These are phyloP conservation scores for Macadamia tetraphylla DNA, from an alignment of 164 flowering plant genomes.

Conservation along the genomic window DNA sequence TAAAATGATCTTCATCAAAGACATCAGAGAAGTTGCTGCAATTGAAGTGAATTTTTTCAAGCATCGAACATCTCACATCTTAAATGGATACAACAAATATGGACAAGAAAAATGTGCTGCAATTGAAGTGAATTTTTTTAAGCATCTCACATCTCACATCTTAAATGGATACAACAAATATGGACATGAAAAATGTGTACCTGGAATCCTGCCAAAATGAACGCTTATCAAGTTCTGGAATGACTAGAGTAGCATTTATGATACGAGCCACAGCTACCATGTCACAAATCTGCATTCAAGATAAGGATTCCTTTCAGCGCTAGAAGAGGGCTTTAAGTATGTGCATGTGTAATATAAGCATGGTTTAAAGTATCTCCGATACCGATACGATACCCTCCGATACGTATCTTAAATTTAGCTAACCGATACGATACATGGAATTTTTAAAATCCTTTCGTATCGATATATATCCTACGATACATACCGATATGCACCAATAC, in stretches of 20 bases:
- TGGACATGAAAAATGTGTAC: constrained; percentile 24
- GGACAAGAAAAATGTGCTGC: constrained; percentile 33
- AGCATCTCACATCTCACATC: not conserved
- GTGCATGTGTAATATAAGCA: too few relatives aligned
- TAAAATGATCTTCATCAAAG: constrained; percentile 86
- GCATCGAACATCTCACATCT: not conserved
- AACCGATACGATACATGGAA: too few relatives aligned
- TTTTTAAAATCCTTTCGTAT: too few relatives aligned
- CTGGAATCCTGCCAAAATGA: constrained; percentile 97
- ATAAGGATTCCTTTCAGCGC: not conserved
- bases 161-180: not conserved
- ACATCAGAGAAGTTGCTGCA: constrained; percentile 95
- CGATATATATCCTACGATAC: too few relatives aligned
- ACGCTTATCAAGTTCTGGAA: constrained; percentile 89
- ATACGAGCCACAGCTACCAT: constrained; percentile 97
- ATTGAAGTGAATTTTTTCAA: constrained; percentile 6
- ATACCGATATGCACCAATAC: too few relatives aligned
- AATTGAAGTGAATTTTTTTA: constrained; percentile 11
- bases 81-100: not conserved
- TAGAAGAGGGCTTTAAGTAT: not conserved
- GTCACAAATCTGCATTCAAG: constrained; percentile 77
- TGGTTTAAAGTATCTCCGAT: too few relatives aligned
- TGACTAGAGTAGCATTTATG: constrained; percentile 88
- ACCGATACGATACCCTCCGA: too few relatives aligned
- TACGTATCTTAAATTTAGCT: too few relatives aligned